A percentile compares a stretch with the other conserved stretches of the same genome.
Conservation (phyloP, 257 asterid species). For the Capsicum rhomboideum region DNA sequence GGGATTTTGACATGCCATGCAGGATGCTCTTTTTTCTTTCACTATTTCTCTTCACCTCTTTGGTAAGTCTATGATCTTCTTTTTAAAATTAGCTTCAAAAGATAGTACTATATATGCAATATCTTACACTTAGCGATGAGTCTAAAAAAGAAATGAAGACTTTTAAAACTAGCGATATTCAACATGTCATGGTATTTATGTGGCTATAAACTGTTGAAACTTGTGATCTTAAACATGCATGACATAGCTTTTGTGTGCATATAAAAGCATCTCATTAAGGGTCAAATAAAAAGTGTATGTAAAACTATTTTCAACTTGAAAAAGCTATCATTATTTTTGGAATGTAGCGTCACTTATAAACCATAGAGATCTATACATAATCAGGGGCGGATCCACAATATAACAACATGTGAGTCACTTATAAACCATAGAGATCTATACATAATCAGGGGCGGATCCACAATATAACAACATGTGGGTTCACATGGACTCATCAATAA, state of each 20-base stretch:
- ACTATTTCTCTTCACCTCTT: slow-evolving; percentile 34
- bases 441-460: no score
- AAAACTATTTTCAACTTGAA: neutral
- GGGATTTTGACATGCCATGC: slow-evolving; percentile 29
- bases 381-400: no score
- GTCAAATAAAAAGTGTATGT: neutral
- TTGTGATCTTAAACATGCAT: neutral
- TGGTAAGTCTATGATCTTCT: slow-evolving; percentile 16
- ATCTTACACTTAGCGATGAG: neutral
- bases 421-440: neutral
- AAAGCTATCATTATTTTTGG: neutral
- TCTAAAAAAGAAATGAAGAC: neutral
- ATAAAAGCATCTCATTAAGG: neutral
- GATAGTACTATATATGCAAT: neutral
- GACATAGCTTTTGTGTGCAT: neutral
- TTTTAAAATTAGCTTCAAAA: neutral
- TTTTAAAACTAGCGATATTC: neutral
- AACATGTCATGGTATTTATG: neutral
- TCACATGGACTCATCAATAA: neutral
- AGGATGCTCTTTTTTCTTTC: slow-evolving; percentile 42
- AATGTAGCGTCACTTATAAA: neutral
- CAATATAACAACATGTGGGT: neutral
- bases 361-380: no score
- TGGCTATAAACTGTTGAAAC: neutral
- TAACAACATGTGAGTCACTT: neutral